Evolutionary conservation across 2,329 filamentous ascomycete species (phyloP), one percentile per base, ranked within the genome.

Genomic region (Penicillium sp.): DNA sequence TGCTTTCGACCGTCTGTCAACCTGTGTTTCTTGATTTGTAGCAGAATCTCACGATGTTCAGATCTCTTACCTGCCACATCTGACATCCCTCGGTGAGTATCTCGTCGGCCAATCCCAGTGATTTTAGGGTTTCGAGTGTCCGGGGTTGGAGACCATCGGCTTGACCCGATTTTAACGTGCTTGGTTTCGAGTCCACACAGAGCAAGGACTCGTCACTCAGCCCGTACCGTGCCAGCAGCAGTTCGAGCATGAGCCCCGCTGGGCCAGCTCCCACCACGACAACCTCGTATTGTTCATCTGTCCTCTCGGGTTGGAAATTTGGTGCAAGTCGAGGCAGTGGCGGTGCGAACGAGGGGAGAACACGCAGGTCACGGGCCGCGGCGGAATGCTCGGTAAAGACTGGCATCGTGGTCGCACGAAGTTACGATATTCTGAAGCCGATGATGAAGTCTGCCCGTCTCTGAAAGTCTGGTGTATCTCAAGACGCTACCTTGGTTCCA

Each of bases 1-100:
- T 9, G 24, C 26, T 6, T 7, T 5, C 11, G 8, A 32, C 34
- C 6, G 9, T 35, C 18, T 3, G 12, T 7, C 9, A 6, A 24
- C 9, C 12, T 28, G 29, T 39, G 39, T 33, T 28, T 9, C 13
- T 4, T n/a, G 13, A n/a, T 9, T 5, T 38, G 27, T 6, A 9
- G 2, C 13, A 9, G 11, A 33, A 13, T 32, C 2, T 46, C 3
- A 8, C 27, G 24, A 18, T 18, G 18, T 18, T 18, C 4, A 33
- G 1, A 13, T 18, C 11, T 11, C 38, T 43, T 12, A 57, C 55
- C 49, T 88, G 84, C 58, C 81, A 64, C 63, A 70, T 65, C 36
- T 68, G 67, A 45, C 67, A 69, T 1, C 67, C 68, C 43, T 70
- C 66, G 4, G 57, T 61, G 26, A 71, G 58, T 33, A 74, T 61